Percentiles rank a stretch among this genome's conserved stretches.
Conservation (phyloP, 208 protist species). For the Acanthamoeba castellanii region DNA sequence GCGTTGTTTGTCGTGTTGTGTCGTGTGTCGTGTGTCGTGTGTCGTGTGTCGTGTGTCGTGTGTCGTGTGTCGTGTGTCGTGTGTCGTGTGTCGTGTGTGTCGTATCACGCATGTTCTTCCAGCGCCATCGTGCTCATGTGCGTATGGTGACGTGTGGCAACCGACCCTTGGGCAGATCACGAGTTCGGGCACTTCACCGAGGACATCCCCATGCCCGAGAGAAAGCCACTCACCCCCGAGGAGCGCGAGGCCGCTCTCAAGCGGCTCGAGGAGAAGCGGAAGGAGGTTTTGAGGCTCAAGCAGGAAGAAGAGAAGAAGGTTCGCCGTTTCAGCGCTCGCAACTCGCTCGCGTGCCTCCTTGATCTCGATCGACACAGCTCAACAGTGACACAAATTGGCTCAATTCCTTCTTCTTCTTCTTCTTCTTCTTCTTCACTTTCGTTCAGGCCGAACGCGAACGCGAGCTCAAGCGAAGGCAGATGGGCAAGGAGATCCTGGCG, state of each 20-base stretch:
- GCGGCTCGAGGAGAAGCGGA: constrained; percentile 28
- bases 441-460: constrained; percentile 45
- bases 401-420: too few relatives aligned
- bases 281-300: not conserved
- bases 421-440: too few relatives aligned
- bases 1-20: not conserved
- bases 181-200: not conserved
- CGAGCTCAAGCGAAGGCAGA: constrained; percentile 25
- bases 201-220: constrained; percentile 43
- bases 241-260: constrained; percentile 32
- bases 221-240: constrained; percentile 20
- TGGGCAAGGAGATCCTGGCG: constrained; percentile 21
- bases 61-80: too few relatives aligned
- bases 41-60: too few relatives aligned
- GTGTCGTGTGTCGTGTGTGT: too few relatives aligned
- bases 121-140: not conserved
- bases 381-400: too few relatives aligned
- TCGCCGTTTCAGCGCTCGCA: too few relatives aligned
- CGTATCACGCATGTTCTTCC: not conserved
- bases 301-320: constrained; percentile 53
- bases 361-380: too few relatives aligned
- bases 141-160: not conserved
- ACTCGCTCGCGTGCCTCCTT: too few relatives aligned
- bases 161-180: too few relatives aligned
- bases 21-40: not conserved